These are phyloP conservation scores for Plasmopara muralis DNA, from an alignment of 352 stramenopile species.

Conservation along the genomic window DNA sequence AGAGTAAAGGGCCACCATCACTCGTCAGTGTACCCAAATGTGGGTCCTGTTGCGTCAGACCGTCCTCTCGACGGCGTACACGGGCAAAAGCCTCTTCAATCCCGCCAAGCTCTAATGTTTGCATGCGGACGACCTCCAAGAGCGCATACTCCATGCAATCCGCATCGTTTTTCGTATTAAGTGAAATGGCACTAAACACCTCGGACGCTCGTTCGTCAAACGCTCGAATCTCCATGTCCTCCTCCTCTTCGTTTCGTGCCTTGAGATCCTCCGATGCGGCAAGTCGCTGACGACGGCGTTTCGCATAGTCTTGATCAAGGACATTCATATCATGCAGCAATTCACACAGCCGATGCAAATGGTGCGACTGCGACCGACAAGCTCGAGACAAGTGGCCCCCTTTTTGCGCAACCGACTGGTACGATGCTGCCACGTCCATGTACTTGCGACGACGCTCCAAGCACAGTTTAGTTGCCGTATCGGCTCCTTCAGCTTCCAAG, in stretches of 20 bases:
- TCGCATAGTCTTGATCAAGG: conserved; percentile 47
- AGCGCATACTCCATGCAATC: conserved; percentile 80
- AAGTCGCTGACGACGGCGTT: conserved; percentile 31
- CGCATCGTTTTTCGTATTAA: conserved; percentile 61
- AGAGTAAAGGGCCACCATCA: conserved; percentile 23
- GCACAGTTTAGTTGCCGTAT: conserved; percentile 15
- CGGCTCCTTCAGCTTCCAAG: conserved; percentile 18
- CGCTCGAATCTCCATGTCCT: conserved; percentile 61
- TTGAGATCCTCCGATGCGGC: conserved; percentile 16
- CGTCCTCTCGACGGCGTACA: conserved; percentile 44
- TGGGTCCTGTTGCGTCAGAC: conserved; percentile 26
- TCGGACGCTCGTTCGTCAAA: conserved; percentile 69
- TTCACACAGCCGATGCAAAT: conserved; percentile 68
- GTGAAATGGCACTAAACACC: conserved; percentile 63
- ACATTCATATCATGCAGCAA: conserved; percentile 66
- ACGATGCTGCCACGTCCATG: conserved; percentile 54
- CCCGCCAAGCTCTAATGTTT: conserved; percentile 62
- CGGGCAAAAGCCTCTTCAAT: conserved; percentile 72
- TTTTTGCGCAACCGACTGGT: conserved; percentile 54
- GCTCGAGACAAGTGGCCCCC: conserved; percentile 53
- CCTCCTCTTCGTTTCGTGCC: conserved; percentile 31
- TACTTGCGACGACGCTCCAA: conserved; percentile 57
- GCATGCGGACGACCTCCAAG: conserved; percentile 73
- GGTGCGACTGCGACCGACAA: conserved; percentile 53
- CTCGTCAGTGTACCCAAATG: conserved; percentile 1